Evolutionary conservation across 306 rosid genomes (phyloP).

Genomic region (Ormosia semicastrata): DNA sequence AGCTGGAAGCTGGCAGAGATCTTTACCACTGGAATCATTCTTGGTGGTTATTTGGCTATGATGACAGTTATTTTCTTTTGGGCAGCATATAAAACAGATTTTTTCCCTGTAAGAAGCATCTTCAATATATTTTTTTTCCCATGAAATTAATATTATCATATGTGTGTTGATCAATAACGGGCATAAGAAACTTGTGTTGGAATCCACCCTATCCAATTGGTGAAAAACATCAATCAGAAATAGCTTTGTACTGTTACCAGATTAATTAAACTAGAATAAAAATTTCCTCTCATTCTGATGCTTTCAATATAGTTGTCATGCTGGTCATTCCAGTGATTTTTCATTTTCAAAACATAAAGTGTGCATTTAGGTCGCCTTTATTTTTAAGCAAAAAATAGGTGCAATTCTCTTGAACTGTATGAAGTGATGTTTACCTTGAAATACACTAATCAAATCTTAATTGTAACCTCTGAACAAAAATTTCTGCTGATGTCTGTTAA

Average conservation of each 20-base stretch:
- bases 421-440: not conserved
- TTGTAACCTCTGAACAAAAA: too few relatives aligned
- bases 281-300: not conserved
- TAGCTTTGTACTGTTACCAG: not conserved
- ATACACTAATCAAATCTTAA: too few relatives aligned
- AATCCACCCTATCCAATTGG: not conserved
- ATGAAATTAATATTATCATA: not conserved
- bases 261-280: not conserved
- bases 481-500: too few relatives aligned
- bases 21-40: conserved; percentile 71
- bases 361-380: not conserved
- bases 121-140: not conserved
- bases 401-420: not conserved
- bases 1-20: conserved; percentile 90
- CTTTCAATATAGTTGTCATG: not conserved
- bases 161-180: not conserved
- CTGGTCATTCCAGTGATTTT: not conserved
- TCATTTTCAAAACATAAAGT: not conserved
- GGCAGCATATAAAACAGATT: conserved; percentile 72
- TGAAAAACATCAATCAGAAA: not conserved
- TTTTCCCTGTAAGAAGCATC: conserved; percentile 65
- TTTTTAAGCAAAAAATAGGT: not conserved
- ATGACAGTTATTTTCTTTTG: conserved; percentile 93
- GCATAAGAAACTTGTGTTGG: not conserved
- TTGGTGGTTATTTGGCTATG: conserved; percentile 84